Evolutionary conservation across 768 basidiomycete genomes (phyloP).

Genomic region (Boletus tomentosulus): DNA sequence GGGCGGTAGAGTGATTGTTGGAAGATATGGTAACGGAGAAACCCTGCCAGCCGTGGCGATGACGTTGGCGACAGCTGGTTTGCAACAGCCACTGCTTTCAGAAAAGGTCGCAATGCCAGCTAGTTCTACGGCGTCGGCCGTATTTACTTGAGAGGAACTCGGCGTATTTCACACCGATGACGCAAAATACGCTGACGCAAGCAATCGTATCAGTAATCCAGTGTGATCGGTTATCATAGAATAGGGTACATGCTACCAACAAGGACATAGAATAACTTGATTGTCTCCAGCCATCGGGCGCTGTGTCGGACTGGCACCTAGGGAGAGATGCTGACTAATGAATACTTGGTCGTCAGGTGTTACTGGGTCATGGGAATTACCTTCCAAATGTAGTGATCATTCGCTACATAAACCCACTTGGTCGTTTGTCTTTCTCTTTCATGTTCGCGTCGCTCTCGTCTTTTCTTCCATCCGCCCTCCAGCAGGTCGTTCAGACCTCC

Average conservation of each 20-base stretch:
- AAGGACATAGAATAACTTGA: too few relatives aligned
- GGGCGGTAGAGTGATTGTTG: neutral
- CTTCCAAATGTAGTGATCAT: neutral
- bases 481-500: constrained; percentile 31
- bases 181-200: neutral
- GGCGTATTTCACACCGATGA: neutral
- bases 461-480: constrained; percentile 46
- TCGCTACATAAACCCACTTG: constrained; percentile 15
- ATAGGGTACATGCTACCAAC: too few relatives aligned
- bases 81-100: too few relatives aligned
- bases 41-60: too few relatives aligned
- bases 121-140: too few relatives aligned
- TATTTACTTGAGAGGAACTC: too few relatives aligned
- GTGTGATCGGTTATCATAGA: neutral
- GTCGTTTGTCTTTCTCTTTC: constrained; percentile 5
- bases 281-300: neutral
- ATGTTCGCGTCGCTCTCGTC: constrained; percentile 55
- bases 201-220: neutral
- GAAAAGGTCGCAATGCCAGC: too few relatives aligned
- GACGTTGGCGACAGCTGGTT: too few relatives aligned
- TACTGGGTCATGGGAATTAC: constrained; percentile 9
- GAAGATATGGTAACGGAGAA: neutral
- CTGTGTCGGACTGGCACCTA: neutral
- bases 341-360: too few relatives aligned
- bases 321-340: neutral